These are phyloP conservation scores for Penicillium crustosum DNA, from an alignment of 2,329 filamentous ascomycete genomes.

Conservation along the genomic window DNA sequence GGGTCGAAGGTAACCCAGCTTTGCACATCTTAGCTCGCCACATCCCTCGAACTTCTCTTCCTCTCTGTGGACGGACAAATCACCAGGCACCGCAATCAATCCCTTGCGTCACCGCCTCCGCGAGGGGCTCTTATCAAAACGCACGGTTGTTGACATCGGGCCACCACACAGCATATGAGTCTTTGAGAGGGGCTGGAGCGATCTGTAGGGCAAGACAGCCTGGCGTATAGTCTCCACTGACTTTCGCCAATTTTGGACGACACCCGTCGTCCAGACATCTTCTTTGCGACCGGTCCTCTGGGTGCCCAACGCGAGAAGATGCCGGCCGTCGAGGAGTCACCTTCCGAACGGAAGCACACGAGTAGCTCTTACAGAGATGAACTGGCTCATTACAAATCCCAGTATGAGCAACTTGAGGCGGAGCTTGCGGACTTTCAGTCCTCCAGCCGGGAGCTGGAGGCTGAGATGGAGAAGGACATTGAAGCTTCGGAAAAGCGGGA, in stretches of 20 bases:
- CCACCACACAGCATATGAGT: slow-evolving; percentile 21
- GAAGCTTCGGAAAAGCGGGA: slow-evolving; percentile 94
- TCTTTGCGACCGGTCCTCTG: slow-evolving; percentile 18
- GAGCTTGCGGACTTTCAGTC: slow-evolving; percentile 93
- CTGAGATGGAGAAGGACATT: slow-evolving; percentile 92
- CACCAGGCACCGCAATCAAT: slow-evolving; percentile 20
- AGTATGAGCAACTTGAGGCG: slow-evolving; percentile 88
- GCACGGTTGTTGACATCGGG: slow-evolving; percentile 16
- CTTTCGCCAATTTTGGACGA: slow-evolving; percentile 7
- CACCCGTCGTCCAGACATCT: slow-evolving; percentile 12
- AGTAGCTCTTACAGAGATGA: slow-evolving; percentile 63
- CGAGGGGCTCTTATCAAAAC: slow-evolving; percentile 33
- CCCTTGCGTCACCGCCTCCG: slow-evolving; percentile 40
- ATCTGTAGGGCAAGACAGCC: slow-evolving; percentile 9
- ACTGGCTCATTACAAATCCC: slow-evolving; percentile 89
- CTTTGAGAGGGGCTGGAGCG: slow-evolving; percentile 11
- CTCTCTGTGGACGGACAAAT: slow-evolving; percentile 20
- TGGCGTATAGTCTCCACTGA: slow-evolving; percentile 4
- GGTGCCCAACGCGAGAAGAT: slow-evolving; percentile 34
- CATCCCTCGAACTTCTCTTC: slow-evolving; percentile 3
- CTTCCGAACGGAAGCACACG: slow-evolving; percentile 42
- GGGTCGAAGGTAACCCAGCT: slow-evolving; percentile 9
- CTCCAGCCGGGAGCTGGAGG: slow-evolving; percentile 90
- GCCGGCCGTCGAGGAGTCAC: slow-evolving; percentile 39
- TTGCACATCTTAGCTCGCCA: slow-evolving; percentile 4